Conservation (phyloP, 2,329 filamentous ascomycete genomes). For the Fusarium buharicum region DNA sequence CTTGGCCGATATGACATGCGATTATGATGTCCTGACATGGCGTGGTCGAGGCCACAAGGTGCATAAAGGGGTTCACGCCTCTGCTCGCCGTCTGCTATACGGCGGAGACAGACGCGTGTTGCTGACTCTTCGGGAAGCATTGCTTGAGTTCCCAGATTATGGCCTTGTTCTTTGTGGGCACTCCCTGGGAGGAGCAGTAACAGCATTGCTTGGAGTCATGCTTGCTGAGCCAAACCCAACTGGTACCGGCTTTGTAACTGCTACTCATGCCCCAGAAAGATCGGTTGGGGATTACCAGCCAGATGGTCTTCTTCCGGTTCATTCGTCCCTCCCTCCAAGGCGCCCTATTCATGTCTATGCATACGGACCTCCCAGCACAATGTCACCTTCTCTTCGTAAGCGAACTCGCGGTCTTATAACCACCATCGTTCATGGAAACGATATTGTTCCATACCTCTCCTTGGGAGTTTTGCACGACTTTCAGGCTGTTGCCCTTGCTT, state of each 20-base stretch:
- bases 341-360: constrained; percentile 82
- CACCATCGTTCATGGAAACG: constrained; percentile 76
- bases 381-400: constrained; percentile 75
- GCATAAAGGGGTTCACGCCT: constrained; percentile 79
- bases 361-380: constrained; percentile 78
- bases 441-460: constrained; percentile 78
- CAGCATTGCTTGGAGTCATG: constrained; percentile 75
- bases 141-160: constrained; percentile 75
- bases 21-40: constrained; percentile 74
- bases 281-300: constrained; percentile 51
- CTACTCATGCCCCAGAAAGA: constrained; percentile 58
- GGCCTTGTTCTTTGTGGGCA: constrained; percentile 76
- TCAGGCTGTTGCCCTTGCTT: constrained; percentile 75
- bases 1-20: constrained; percentile 77
- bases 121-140: constrained; percentile 70
- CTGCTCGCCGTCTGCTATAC: constrained; percentile 73
- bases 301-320: constrained; percentile 41
- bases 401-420: constrained; percentile 80
- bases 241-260: constrained; percentile 71
- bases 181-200: constrained; percentile 75
- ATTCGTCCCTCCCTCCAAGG: constrained; percentile 69
- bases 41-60: constrained; percentile 73
- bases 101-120: constrained; percentile 74
- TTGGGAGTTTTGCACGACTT: constrained; percentile 80
- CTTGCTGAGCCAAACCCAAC: constrained; percentile 70